Base-by-base conservation (phyloP, 805 yeast species). In the Cyberlindnera amylophila region DNA sequence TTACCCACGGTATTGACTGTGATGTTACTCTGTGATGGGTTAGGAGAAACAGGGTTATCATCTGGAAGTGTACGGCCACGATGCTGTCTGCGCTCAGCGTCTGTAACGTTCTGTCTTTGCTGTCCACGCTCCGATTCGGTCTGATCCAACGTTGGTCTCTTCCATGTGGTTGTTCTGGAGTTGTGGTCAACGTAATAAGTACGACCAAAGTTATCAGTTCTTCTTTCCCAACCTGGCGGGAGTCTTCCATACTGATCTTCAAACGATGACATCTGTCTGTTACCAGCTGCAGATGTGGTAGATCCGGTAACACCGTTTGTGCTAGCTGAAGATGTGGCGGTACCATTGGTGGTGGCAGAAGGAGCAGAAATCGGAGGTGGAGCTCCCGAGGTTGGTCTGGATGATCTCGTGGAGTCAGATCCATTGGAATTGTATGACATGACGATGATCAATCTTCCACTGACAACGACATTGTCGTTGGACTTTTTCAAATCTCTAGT, bases 221-320 rank as follows among this genome's bases (percentile, higher is more conserved):
- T 79, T 55, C 99, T 81, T 66, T 93, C 99, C 98, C 99, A 93
- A 4, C 99, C 99, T 6, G 96, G 88, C 3, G 99, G 99, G 53
- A 93, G 73, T 60, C 96, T 75, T 33, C 99, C 99, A 56, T 81
- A 79, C 64, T 91, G 98, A 67, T 93, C 99, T 66, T 93, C 99
- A 63, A 93, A 93, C 2, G 98, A 87, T 5, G 96, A 86, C 55
- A 82, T 83, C 58, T 83, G 95, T 57, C 89, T 77, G 52, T 66
- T 55, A 11, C 38, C 27, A 16, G 7, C 21, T 3, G 19, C 41
- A 34, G 41, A n/a, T 32, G 39, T 17, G 5, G 46, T 10, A 8
- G 45, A 27, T 23, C 42, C 30, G 4, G 34, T 34, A 16, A 41
- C 52, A n/a, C 55, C 45, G 9, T 55, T 36, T 1, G 66, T 53